Conservation (phyloP, 2,329 filamentous ascomycete species). For the Macrophomina pseudophaseolina region DNA sequence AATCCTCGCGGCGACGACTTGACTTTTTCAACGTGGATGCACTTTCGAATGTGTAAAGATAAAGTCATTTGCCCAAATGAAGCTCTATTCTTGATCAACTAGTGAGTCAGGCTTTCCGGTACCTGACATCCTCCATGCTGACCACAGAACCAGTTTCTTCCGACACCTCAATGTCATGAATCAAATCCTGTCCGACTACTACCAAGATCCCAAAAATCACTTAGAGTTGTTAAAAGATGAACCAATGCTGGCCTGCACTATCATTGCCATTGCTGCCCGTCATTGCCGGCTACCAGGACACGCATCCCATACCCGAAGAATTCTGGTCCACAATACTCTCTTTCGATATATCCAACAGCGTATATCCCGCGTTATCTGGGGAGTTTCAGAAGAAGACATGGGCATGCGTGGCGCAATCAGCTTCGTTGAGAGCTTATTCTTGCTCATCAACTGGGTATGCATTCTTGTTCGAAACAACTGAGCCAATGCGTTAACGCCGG, state of each 20-base stretch:
- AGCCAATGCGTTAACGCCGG: background rate
- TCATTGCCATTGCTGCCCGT: constrained; percentile 9
- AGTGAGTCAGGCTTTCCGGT: background rate
- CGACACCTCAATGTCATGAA: constrained; percentile 8
- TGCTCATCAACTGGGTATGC: constrained; percentile 16
- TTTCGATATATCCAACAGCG: constrained; percentile 17
- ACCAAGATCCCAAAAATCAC: constrained; percentile 19
- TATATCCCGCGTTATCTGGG: constrained; percentile 13
- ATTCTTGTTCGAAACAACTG: too few relatives aligned
- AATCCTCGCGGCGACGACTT: constrained; percentile 12
- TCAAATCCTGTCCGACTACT: constrained; percentile 22
- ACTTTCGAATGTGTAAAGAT: constrained; percentile 20
- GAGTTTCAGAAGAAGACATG: constrained; percentile 13
- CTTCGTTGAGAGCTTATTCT: constrained; percentile 19
- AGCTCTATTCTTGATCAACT: constrained; percentile 19
- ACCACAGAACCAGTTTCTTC: constrained; percentile 8
- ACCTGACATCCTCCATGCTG: background rate
- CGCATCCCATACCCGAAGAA: background rate
- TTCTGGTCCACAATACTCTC: constrained; percentile 8
- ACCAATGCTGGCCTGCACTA: constrained; percentile 18
- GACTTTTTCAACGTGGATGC: constrained; percentile 20
- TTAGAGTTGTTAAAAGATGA: constrained; percentile 16
- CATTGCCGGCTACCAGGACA: constrained; percentile 20
- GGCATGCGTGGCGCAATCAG: background rate
- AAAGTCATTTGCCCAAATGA: constrained; percentile 20